Evolutionary conservation across 2,329 filamentous ascomycete species (phyloP).

Genomic region (Eutypella sp.): DNA sequence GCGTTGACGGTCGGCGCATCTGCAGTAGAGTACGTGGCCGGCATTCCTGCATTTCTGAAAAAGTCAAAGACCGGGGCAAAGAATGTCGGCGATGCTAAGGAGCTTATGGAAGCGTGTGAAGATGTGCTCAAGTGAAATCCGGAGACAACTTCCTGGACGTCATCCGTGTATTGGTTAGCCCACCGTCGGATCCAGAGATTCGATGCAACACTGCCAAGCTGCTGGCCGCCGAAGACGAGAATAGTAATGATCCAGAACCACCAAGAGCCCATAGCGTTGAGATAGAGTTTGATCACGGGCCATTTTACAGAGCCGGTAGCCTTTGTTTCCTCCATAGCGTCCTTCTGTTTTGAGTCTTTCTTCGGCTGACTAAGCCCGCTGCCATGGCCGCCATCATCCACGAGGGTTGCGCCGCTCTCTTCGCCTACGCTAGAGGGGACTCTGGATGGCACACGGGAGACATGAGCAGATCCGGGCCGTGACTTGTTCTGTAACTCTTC

Average conservation of each 20-base stretch:
- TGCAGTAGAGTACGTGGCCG: constrained; percentile 32
- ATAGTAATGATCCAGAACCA: constrained; percentile 84
- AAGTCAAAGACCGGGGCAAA: constrained; percentile 36
- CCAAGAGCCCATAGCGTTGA: constrained; percentile 90
- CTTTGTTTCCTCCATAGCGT: constrained; percentile 69
- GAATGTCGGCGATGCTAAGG: constrained; percentile 32
- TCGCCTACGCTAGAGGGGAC: constrained; percentile 71
- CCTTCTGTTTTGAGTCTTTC: constrained; percentile 43
- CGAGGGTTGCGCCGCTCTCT: constrained; percentile 50
- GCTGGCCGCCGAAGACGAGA: constrained; percentile 73
- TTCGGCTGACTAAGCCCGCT: constrained; percentile 43
- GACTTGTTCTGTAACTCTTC: constrained; percentile 75
- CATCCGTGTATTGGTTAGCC: constrained; percentile 75
- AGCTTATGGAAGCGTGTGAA: constrained; percentile 30
- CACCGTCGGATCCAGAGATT: constrained; percentile 94
- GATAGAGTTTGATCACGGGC: constrained; percentile 79
- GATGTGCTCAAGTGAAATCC: constrained; percentile 29
- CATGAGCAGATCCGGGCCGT: constrained; percentile 60
- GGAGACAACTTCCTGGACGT: constrained; percentile 33
- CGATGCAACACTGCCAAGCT: constrained; percentile 79
- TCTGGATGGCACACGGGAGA: constrained; percentile 72
- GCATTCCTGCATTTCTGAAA: constrained; percentile 28
- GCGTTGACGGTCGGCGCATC: constrained; percentile 62
- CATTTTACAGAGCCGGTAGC: constrained; percentile 83
- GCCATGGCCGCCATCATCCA: constrained; percentile 47